Evolutionary conservation across 1,284 basidiomycete species (phyloP), one percentile per base, ranked within the genome.

Genomic region (Heterobasidion parviporum): DNA sequence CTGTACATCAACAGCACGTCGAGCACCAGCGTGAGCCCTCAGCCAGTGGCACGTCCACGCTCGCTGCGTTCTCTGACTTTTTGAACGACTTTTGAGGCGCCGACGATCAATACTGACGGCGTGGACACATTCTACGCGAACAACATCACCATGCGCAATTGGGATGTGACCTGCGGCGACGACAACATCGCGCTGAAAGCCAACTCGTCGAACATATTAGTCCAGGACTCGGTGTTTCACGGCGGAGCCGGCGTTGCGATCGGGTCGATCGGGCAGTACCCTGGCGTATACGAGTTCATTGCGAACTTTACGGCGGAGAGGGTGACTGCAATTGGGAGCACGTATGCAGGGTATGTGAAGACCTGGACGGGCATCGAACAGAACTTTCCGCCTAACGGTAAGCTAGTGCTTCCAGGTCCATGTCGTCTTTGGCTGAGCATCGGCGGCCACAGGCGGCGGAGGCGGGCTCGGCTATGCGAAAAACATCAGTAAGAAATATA

Each of bases 131-230:
- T 71, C 49, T 65, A 63, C 53, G 65, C 67, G 14, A 62, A 70
- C 53, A 64, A 63, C 38, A 69, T 72, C 56, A 68, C 63, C 18
- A 67, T 71, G 56, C 59, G 62, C 35, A 62, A 65, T 41, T 70
- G 67, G 68, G 65, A 66, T 14, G 61, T 71, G 34, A 63, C 62
- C 44, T 64, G 64, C 47, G 68, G 67, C 3, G 69, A 69, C 51
- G 70, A 70, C 52, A 61, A 61, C 41, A 68, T 70, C 48, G 62
- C 68, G 1, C 59, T 65, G 12, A 71, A 72, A 56, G 69, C 68
- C 18, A 71, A 71, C 54, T 68, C 68, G 5, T 67, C 68, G 12
- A 70, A 71, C 53, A 70, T 71, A n/a, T 57, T 71, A 52, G 67
- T 72, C n/a, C 64, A 69, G 51, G 66, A 72, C 54, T 68, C 64